Evolutionary conservation across 306 rosid genomes (phyloP).

Genomic region (Hippophae tibetana): DNA sequence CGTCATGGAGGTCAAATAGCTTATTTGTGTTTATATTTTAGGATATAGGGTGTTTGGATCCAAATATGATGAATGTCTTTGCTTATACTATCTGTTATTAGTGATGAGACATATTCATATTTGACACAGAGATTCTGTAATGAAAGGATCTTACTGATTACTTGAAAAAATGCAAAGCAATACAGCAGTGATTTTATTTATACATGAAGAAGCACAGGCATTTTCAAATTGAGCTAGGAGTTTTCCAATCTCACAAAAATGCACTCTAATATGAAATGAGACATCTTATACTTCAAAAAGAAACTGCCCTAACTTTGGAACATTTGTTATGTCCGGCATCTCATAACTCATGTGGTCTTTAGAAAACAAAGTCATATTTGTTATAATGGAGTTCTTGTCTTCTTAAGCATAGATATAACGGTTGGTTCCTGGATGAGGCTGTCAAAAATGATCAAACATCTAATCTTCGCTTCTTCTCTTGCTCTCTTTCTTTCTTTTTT

Average conservation of each 20-base stretch:
- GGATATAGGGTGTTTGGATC: background rate
- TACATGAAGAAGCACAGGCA: background rate
- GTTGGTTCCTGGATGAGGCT: no score
- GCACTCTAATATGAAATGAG: background rate
- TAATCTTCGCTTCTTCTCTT: no score
- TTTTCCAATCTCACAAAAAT: background rate
- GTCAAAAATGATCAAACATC: no score
- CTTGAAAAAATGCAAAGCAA: background rate
- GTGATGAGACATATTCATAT: background rate
- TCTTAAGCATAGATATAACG: no score
- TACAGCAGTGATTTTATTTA: background rate
- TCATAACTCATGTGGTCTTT: background rate
- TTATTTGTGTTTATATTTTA: background rate
- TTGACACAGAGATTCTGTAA: background rate
- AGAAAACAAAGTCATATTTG: no score
- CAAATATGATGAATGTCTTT: background rate
- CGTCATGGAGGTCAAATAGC: slow-evolving; percentile 63
- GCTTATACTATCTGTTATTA: background rate
- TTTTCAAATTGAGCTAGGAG: background rate
- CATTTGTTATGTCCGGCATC: background rate
- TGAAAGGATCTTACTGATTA: background rate
- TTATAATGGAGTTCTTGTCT: no score
- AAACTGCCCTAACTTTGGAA: background rate
- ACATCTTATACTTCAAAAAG: background rate
- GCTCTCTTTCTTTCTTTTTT: background rate